Base-by-base conservation (phyloP, 2,329 filamentous ascomycete genomes). In the Chaetomium olivaceum region DNA sequence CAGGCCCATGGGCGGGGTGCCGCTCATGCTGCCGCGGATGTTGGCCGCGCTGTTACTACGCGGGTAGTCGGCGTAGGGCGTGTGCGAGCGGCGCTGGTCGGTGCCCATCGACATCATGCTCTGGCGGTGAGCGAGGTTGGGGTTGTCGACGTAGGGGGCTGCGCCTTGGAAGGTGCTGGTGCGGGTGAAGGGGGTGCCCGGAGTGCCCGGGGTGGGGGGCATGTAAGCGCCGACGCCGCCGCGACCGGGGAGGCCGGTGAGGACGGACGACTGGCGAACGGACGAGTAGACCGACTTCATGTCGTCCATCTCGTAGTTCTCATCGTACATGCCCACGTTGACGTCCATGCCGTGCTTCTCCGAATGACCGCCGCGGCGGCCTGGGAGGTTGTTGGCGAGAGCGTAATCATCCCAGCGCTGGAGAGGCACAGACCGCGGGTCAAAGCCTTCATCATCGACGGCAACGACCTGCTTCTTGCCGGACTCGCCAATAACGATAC, bases 331-430 rank as follows among this genome's bases (percentile, higher is more conserved):
- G 57, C 83, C 86, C 27, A 87, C 84, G 67, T 91, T 93, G 5
- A 83, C 85, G 27, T 92, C 93, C 1, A 80, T 80, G 54, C 83
- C 85, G 27, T 87, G 83, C 62, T 80, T 81, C 62, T 91, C 90
- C 46, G 81, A 79, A 61, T 83, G 81, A 33, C 87, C 85, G 62
- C 93, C 93, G 67, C 95, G 92, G 66, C 94, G 92, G 21, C 95
- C 95, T 39, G 95, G 95, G 8, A 99, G 88, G 72, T 91, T 91
- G 81, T 98, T 97, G 67, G 85, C 77, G 46, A 88, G 76, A 7
- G 95, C 95, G 73, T 99, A 99, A 77, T 98, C 95, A 76, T 99
- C 95, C 95, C 95, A 99, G 69, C 92, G 88, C 78, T 97, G 94
- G 14, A 98, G 86, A 36, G 95, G 95, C 75, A 99, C 95, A 69